Percentiles rank a stretch among this genome's conserved stretches.
Conservation (phyloP, 441 rosid genomes). For the Gossypium aridum region DNA sequence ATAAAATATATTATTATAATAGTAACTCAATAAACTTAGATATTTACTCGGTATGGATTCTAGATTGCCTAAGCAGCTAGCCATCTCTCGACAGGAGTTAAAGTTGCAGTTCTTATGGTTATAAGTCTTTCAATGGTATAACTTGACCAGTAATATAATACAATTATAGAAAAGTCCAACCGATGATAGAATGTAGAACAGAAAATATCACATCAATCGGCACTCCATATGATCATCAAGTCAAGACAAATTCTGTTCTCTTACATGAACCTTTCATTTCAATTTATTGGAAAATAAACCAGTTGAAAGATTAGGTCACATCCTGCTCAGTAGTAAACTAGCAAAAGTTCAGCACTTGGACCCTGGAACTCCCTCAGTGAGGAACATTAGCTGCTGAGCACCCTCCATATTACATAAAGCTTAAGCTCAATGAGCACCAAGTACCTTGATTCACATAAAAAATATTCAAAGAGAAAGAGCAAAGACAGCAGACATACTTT, state of each 20-base stretch:
- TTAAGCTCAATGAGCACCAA: neutral
- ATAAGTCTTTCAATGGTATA: neutral
- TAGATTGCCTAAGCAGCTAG: neutral
- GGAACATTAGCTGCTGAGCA: neutral
- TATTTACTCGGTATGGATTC: neutral
- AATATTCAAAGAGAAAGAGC: neutral
- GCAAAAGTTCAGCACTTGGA: neutral
- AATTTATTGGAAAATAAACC: neutral
- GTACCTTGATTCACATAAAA: neutral
- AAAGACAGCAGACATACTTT: slow-evolving; percentile 35
- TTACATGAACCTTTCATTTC: neutral
- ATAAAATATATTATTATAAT: too few relatives aligned
- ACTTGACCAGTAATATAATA: neutral
- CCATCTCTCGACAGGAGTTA: neutral
- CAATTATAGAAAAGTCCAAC: neutral
- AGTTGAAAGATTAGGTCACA: neutral
- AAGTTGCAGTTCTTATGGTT: neutral
- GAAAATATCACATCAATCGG: neutral
- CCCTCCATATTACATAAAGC: neutral
- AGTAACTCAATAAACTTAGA: too few relatives aligned
- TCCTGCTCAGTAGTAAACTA: neutral
- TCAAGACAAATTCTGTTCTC: neutral
- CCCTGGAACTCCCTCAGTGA: neutral
- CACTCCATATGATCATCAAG: neutral
- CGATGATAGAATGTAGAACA: neutral